Base-by-base conservation (phyloP, 2,329 filamentous ascomycete species). In the Pseudogymnoascus sp. region DNA sequence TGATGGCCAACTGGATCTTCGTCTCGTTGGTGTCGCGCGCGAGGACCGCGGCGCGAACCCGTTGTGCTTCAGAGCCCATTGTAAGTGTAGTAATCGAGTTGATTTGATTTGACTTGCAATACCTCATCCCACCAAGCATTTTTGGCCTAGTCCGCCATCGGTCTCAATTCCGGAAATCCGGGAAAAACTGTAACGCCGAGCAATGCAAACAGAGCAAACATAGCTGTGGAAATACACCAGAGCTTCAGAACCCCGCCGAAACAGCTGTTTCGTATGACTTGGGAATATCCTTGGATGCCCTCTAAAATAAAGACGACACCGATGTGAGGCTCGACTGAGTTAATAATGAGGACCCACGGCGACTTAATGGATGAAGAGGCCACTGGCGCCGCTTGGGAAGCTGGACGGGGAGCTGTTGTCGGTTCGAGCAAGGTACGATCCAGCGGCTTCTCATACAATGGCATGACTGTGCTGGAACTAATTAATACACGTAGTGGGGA, bases 1-100 rank as follows among this genome's bases (percentile, higher is more conserved):
- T 96, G 69, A 99, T 82, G 39, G 91, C 90, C 66, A 97, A 82
- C 74, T 94, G 87, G 76, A 99, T 96, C 75, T 95, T 96, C 74
- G 94, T 99, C 80, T 99, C 94, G 79, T 97, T 97, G 72, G 94
- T 99, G 77, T 93, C 88, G 74, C 94, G 91, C 67, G 89, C 86
- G 69, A 97, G 79, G 62, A 87, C 84, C 60, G 91, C 87, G 16
- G 49, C 49, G 16, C 49, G 49, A 55, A 29, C 49, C 49, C 49
- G 49, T 35, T 55, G 49, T 55, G 49, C n/a, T 55, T 55, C 49
- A 35, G 29, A 35, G 29, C 49, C 49, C 49, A 55, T 55, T 33
- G 29, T 55, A n/a, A 55, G 16, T 55, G 49, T 55, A 55, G 29
- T 35, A 55, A 55, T 55, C 29, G 49, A 19, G 16, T 55, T 55